Evolutionary conservation across 257 asterid genomes (phyloP).

Genomic region (Solanum boliviense): DNA sequence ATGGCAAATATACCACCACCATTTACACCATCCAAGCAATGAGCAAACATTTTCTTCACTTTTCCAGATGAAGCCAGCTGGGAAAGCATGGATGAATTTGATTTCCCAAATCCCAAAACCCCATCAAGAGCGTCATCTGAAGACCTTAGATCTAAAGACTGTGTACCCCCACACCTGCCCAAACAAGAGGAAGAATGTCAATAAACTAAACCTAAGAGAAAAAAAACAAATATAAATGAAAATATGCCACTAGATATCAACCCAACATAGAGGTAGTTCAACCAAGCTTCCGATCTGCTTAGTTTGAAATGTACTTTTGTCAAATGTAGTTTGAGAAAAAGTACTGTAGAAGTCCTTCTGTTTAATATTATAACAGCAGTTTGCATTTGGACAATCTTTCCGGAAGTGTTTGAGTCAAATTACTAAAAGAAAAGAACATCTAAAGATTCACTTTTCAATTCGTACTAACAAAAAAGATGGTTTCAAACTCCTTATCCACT

Average conservation of each 20-base stretch:
- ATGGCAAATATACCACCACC: constrained; percentile 99
- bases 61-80: constrained; percentile 90
- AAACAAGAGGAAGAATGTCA: constrained; percentile 4
- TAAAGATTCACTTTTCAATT: background rate
- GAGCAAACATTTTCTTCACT: constrained; percentile 95
- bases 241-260: background rate
- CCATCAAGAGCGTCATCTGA: constrained; percentile 97
- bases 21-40: constrained; percentile 91
- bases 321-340: background rate
- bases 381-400: background rate
- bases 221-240: background rate
- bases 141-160: constrained; percentile 67
- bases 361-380: background rate
- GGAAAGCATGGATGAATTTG: constrained; percentile 90
- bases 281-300: background rate
- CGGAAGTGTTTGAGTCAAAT: background rate
- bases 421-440: background rate
- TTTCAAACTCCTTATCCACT: background rate
- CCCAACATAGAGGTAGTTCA: background rate
- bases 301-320: background rate
- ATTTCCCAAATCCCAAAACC: constrained; percentile 91
- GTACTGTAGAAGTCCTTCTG: background rate
- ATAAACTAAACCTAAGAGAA: background rate
- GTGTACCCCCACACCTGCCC: constrained; percentile 88
- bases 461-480: background rate